phyloP scores from a whole-genome alignment of 2,329 filamentous ascomycete genomes.

The Cytospora paraplurivora region DNA sequence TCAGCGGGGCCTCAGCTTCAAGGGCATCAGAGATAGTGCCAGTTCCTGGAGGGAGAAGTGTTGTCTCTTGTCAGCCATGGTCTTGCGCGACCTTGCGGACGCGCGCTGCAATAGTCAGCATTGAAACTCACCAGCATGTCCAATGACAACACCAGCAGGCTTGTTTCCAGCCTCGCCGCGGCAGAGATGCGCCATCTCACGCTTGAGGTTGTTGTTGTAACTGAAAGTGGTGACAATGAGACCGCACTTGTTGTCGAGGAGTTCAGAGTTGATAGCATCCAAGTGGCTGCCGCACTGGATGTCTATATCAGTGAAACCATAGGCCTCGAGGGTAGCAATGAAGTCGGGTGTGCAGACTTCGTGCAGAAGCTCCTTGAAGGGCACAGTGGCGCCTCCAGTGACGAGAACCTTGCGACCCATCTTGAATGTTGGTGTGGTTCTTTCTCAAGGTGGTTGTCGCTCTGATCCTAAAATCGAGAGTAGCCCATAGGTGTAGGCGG shows the following conservation, averaged over 20 bases:
- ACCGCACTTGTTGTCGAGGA: conserved; percentile 37
- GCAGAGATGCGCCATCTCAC: conserved; percentile 58
- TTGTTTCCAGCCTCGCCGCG: conserved; percentile 49
- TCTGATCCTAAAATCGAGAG: not conserved
- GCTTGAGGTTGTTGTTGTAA: conserved; percentile 64
- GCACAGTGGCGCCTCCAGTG: conserved; percentile 88
- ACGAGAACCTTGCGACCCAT: conserved; percentile 66
- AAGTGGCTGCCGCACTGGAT: conserved; percentile 81
- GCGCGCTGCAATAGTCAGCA: not conserved
- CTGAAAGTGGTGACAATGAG: conserved; percentile 64
- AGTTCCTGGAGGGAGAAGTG: conserved; percentile 60
- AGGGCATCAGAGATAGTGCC: conserved; percentile 86
- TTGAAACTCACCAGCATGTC: conserved; percentile 73
- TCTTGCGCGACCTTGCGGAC: not conserved
- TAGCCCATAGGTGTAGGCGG: too few relatives aligned
- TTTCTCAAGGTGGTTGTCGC: not conserved
- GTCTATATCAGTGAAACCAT: conserved; percentile 70
- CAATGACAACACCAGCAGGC: conserved; percentile 74
- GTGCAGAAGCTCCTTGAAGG: conserved; percentile 72
- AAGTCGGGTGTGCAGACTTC: conserved; percentile 65
- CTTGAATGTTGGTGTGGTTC: not conserved
- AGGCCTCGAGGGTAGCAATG: conserved; percentile 57
- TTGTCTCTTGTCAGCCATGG: not conserved
- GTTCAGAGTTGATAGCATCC: conserved; percentile 49
- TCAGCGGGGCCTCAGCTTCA: conserved; percentile 71